phyloP scores from a whole-genome alignment of 306 rosid genomes.

The Lagenaria siceraria region DNA sequence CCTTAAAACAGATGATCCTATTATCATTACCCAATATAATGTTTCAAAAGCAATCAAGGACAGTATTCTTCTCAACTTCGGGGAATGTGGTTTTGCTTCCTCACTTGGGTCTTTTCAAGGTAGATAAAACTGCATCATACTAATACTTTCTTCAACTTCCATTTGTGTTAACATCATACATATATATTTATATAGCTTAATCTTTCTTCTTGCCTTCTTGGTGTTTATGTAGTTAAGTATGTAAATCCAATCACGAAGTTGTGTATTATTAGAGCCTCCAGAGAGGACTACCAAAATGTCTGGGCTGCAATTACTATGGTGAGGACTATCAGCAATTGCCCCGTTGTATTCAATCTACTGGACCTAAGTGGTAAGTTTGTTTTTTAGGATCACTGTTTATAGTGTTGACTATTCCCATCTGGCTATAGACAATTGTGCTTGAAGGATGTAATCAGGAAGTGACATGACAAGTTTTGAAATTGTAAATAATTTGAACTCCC shows the following conservation, averaged over 20 bases:
- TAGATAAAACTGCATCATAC: background rate
- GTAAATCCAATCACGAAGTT: constrained; percentile 69
- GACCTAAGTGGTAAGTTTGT: background rate
- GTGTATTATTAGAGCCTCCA: constrained; percentile 57
- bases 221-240: constrained; percentile 43
- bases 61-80: constrained; percentile 60
- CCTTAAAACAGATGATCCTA: constrained; percentile 25
- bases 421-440: too few species aligned
- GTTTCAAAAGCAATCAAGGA: constrained; percentile 56
- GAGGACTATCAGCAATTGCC: constrained; percentile 45
- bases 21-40: constrained; percentile 55
- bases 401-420: too few species aligned
- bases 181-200: background rate
- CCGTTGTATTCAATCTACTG: constrained; percentile 43
- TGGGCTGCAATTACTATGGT: constrained; percentile 77
- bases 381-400: too few species aligned
- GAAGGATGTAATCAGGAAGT: too few species aligned
- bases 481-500: too few species aligned
- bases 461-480: too few species aligned
- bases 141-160: background rate
- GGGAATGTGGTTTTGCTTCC: constrained; percentile 82
- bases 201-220: background rate
- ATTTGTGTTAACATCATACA: background rate
- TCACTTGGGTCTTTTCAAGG: constrained; percentile 66
- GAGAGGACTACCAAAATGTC: constrained; percentile 60